Evolutionary conservation across 805 yeast genomes (phyloP).

Genomic region (Scheffersomyces amazonensis): DNA sequence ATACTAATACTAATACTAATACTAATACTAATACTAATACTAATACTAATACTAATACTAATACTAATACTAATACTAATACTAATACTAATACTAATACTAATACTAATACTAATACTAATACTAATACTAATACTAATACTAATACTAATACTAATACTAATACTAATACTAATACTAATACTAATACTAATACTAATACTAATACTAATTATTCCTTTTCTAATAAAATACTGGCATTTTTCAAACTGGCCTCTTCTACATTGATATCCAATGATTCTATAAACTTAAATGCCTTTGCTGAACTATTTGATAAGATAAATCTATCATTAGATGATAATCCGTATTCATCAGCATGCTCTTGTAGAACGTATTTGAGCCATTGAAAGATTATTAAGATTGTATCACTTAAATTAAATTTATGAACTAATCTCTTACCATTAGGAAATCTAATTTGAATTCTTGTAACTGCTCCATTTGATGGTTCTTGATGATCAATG

Average conservation of each 20-base stretch:
- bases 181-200: neutral
- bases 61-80: too few species aligned
- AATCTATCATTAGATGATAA: slow-evolving; percentile 38
- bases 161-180: too few species aligned
- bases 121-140: too few species aligned
- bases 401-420: slow-evolving; percentile 56
- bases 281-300: slow-evolving; percentile 47
- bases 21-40: too few species aligned
- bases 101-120: too few species aligned
- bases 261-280: slow-evolving; percentile 60
- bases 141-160: too few species aligned
- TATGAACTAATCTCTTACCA: slow-evolving; percentile 77
- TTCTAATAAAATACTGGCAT: slow-evolving; percentile 78
- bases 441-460: slow-evolving; percentile 86
- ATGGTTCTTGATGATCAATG: slow-evolving; percentile 63
- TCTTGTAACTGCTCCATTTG: slow-evolving; percentile 59
- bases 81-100: too few species aligned
- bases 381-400: slow-evolving; percentile 62
- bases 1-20: too few species aligned
- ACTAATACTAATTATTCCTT: slow-evolving; percentile 15
- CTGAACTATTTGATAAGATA: slow-evolving; percentile 30
- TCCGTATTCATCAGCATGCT: slow-evolving; percentile 46
- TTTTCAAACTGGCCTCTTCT: slow-evolving; percentile 73
- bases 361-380: slow-evolving; percentile 56
- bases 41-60: too few species aligned